Percentiles rank a stretch among this genome's conserved stretches.
These are phyloP conservation scores for Ramularia endophylla DNA, from an alignment of 2,329 filamentous ascomycete genomes.

Conservation along the genomic window DNA sequence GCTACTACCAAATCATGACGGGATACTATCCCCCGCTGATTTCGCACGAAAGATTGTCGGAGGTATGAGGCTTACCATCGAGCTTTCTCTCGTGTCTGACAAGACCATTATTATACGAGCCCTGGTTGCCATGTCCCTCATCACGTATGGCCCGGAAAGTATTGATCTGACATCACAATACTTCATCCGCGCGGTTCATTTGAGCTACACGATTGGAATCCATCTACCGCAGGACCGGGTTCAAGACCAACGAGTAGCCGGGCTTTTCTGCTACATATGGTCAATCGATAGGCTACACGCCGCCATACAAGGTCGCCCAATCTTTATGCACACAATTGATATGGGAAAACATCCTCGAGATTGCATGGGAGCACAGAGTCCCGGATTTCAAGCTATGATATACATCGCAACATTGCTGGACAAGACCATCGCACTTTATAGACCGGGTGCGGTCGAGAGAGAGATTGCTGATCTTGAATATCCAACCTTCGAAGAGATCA, in stretches of 20 bases:
- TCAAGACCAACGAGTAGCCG: conserved; percentile 4
- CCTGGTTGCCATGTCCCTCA: conserved; percentile 6
- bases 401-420: conserved; percentile 8
- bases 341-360: conserved; percentile 6
- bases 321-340: conserved; percentile 11
- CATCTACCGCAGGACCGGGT: conserved; percentile 9
- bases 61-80: conserved; percentile 7
- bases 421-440: conserved; percentile 6
- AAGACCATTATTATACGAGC: conserved; percentile 6
- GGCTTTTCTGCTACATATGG: conserved; percentile 9
- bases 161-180: conserved; percentile 9
- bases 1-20: conserved; percentile 1
- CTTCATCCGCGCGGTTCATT: conserved; percentile 9
- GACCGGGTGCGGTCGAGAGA: conserved; percentile 1
- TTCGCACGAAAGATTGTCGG: conserved; percentile 7
- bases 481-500: conserved; percentile 10
- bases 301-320: conserved; percentile 9
- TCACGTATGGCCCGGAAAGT: conserved; percentile 7
- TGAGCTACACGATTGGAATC: conserved; percentile 9
- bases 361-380: background rate
- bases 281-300: conserved; percentile 9
- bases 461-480: conserved; percentile 9
- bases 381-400: conserved; percentile 7
- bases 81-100: conserved; percentile 6
- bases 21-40: conserved; percentile 1